Evolutionary conservation across 2,329 filamentous ascomycete genomes (phyloP).

Genomic region (Scytalidium sp.): DNA sequence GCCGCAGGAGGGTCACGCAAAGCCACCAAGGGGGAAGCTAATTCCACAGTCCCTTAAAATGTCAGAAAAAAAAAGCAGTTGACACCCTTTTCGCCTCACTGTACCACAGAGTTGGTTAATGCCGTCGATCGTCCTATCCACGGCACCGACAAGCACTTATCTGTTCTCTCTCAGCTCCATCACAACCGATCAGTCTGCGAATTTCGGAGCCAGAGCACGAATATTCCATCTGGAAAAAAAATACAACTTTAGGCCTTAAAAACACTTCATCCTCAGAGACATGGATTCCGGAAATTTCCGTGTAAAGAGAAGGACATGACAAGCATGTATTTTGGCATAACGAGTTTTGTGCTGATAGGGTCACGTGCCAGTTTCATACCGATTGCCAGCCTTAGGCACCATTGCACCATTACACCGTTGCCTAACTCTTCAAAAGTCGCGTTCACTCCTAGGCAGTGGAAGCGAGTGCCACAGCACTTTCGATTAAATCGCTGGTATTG

Average conservation of each 20-base stretch:
- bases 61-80: too few relatives aligned
- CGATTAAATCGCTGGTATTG: too few relatives aligned
- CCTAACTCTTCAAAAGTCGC: too few relatives aligned
- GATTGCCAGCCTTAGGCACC: too few relatives aligned
- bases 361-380: not conserved
- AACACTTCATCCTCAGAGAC: conserved; percentile 2
- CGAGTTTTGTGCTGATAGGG: too few relatives aligned
- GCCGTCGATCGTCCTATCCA: not conserved
- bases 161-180: conserved; percentile 3
- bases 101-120: not conserved
- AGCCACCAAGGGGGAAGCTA: too few relatives aligned
- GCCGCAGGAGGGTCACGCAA: too few relatives aligned
- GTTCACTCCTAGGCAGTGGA: too few relatives aligned
- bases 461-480: too few relatives aligned
- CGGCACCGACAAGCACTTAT: conserved; percentile 1
- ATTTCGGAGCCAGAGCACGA: not conserved
- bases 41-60: too few relatives aligned
- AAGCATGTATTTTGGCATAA: not conserved
- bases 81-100: too few relatives aligned
- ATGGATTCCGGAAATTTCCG: conserved; percentile 8
- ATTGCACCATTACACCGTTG: too few relatives aligned
- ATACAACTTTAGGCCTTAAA: conserved; percentile 4
- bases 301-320: conserved; percentile 2
- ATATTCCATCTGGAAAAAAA: not conserved
- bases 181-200: conserved; percentile 1